Evolutionary conservation across 2,329 filamentous ascomycete genomes (phyloP).

Genomic region (Cladosporium phlei): DNA sequence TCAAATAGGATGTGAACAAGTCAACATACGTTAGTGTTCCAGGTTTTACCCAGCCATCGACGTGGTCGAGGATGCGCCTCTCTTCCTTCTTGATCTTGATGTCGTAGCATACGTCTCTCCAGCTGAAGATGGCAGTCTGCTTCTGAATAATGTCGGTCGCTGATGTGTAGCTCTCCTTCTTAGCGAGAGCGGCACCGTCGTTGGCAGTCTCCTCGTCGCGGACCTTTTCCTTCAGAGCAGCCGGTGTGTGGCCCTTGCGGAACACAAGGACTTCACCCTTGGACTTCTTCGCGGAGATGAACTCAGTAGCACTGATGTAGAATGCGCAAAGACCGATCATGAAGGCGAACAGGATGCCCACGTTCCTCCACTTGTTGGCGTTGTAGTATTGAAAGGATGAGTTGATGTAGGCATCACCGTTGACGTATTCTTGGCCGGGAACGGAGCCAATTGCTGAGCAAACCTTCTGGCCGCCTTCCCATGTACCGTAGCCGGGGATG

Average conservation of each 20-base stretch:
- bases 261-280: slow-evolving; percentile 50
- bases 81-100: slow-evolving; percentile 75
- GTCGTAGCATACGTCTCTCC: slow-evolving; percentile 74
- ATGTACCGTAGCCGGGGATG: not conserved
- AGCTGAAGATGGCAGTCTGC: slow-evolving; percentile 77
- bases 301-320: slow-evolving; percentile 44
- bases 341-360: slow-evolving; percentile 44
- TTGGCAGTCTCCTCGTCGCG: slow-evolving; percentile 39
- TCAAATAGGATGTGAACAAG: too few species aligned
- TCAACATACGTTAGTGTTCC: slow-evolving; percentile 82
- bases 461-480: slow-evolving; percentile 26
- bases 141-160: slow-evolving; percentile 48
- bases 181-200: slow-evolving; percentile 28
- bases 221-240: slow-evolving; percentile 49
- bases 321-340: slow-evolving; percentile 38
- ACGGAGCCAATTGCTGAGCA: slow-evolving; percentile 41
- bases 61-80: slow-evolving; percentile 73
- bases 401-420: slow-evolving; percentile 35
- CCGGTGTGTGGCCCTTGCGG: slow-evolving; percentile 42
- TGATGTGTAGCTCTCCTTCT: slow-evolving; percentile 35
- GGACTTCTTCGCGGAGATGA: slow-evolving; percentile 46
- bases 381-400: slow-evolving; percentile 31
- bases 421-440: slow-evolving; percentile 35
- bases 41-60: slow-evolving; percentile 91
- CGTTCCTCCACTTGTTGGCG: slow-evolving; percentile 45